These are phyloP conservation scores for Diplodia seriata DNA, from an alignment of 2,329 filamentous ascomycete genomes.

Conservation along the genomic window DNA sequence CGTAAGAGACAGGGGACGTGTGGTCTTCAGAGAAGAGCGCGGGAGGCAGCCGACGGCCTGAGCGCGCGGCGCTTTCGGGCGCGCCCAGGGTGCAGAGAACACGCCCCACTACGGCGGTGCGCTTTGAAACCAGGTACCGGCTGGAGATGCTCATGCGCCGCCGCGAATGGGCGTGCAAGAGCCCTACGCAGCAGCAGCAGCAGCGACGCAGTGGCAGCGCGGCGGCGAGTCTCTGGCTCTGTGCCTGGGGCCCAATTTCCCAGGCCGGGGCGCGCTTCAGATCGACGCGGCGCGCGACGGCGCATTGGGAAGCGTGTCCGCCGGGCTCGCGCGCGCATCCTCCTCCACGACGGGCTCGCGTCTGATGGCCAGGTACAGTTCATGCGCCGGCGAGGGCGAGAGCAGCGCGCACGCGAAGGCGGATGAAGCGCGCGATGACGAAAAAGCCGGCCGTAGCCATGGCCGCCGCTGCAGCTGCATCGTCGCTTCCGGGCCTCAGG, in stretches of 20 bases:
- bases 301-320: constrained; percentile 16
- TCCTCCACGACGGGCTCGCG: neutral
- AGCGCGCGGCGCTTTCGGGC: constrained; percentile 24
- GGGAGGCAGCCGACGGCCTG: constrained; percentile 13
- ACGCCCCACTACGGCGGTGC: constrained; percentile 2
- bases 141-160: neutral
- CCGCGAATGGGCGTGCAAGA: neutral
- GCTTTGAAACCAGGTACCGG: neutral
- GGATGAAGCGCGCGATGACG: constrained; percentile 1
- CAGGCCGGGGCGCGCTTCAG: neutral
- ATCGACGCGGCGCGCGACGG: neutral
- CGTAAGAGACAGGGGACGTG: constrained; percentile 21
- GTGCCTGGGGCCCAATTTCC: constrained; percentile 20
- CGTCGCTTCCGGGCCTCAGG: constrained; percentile 6
- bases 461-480: neutral
- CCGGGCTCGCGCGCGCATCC: neutral
- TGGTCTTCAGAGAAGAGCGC: neutral
- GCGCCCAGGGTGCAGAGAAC: constrained; percentile 16
- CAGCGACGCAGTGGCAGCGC: neutral
- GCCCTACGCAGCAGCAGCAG: neutral
- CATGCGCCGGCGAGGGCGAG: constrained; percentile 17
- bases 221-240: neutral
- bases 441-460: neutral
- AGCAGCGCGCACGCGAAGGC: neutral
- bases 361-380: constrained; percentile 16